These are phyloP conservation scores for Prosopis cineraria DNA, from an alignment of 306 rosid species.

Conservation along the genomic window DNA sequence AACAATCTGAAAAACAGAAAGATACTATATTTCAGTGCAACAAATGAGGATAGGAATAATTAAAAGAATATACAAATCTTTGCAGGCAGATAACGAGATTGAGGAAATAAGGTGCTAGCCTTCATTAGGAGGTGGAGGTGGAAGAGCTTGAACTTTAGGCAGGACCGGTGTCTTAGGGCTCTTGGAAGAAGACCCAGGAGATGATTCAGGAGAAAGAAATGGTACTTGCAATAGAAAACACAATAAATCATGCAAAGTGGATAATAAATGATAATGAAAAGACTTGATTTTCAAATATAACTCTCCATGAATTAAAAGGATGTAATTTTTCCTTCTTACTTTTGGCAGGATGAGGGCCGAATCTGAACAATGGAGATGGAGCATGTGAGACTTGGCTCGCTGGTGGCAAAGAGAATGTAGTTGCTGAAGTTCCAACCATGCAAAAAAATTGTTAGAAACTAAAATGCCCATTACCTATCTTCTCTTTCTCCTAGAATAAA, in stretches of 20 bases:
- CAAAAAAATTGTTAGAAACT: conserved; percentile 25
- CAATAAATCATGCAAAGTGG: conserved; percentile 33
- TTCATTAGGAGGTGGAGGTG: conserved; percentile 97
- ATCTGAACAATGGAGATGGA: conserved; percentile 59
- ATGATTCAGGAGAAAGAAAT: conserved; percentile 48
- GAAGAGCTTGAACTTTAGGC: conserved; percentile 64
- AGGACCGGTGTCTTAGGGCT: conserved; percentile 54
- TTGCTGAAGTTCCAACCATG: conserved; percentile 44
- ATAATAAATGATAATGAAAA: conserved; percentile 27
- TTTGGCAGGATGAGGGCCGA: conserved; percentile 46
- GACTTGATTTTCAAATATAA: neutral
- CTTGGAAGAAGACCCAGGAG: conserved; percentile 49
- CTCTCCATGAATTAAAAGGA: neutral
- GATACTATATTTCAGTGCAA: conserved; percentile 29
- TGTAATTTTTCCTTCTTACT: conserved; percentile 54
- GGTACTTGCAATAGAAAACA: conserved; percentile 47
- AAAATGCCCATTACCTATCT: conserved; percentile 10
- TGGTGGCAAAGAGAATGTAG: conserved; percentile 58
- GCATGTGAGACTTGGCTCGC: conserved; percentile 57
- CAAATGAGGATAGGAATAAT: conserved; percentile 24
- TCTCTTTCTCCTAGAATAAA: conserved; percentile 26
- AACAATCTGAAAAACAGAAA: conserved; percentile 63
- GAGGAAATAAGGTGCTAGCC: conserved; percentile 49
- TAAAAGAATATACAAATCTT: neutral
- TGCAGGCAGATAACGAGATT: conserved; percentile 12